Conservation (phyloP, 2,329 filamentous ascomycete species). For the Aspergillus fructus region DNA sequence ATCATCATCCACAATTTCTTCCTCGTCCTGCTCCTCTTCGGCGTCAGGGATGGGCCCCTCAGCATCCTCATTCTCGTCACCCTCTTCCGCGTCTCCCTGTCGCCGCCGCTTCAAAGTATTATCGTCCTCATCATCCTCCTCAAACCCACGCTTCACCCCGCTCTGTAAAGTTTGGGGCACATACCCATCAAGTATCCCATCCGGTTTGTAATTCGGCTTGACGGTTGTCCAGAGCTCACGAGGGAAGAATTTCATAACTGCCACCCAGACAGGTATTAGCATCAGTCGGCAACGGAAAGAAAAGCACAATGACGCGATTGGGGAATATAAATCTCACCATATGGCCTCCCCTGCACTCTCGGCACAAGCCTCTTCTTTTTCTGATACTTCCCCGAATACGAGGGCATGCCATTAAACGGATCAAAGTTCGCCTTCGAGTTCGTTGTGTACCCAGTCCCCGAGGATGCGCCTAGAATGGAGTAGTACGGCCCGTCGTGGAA, state of each 20-base stretch:
- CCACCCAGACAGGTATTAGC: neutral
- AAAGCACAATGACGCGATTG: neutral
- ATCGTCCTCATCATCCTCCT: constrained; percentile 47
- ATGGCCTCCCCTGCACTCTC: constrained; percentile 53
- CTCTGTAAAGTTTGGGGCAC: constrained; percentile 18
- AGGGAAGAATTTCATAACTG: constrained; percentile 60
- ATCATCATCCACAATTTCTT: constrained; percentile 58
- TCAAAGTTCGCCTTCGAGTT: constrained; percentile 52
- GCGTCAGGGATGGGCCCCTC: constrained; percentile 44
- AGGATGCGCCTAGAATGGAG: constrained; percentile 48
- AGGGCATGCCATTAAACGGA: constrained; percentile 62
- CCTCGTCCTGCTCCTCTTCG: constrained; percentile 45
- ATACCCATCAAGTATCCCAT: constrained; percentile 31
- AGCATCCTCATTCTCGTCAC: constrained; percentile 39
- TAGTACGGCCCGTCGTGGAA: constrained; percentile 62
- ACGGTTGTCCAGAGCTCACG: constrained; percentile 57
- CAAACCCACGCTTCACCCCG: constrained; percentile 40
- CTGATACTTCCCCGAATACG: constrained; percentile 58
- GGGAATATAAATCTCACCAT: constrained; percentile 46
- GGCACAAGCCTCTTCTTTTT: constrained; percentile 57
- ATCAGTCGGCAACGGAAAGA: neutral
- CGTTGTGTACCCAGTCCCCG: constrained; percentile 43
- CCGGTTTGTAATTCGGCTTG: constrained; percentile 46
- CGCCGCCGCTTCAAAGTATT: constrained; percentile 34
- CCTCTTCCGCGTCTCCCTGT: constrained; percentile 30